A percentile compares a stretch with the other conserved stretches of the same genome.
Evolutionary conservation across 1,284 basidiomycete species (phyloP).

Genomic region (Boletus mariae): DNA sequence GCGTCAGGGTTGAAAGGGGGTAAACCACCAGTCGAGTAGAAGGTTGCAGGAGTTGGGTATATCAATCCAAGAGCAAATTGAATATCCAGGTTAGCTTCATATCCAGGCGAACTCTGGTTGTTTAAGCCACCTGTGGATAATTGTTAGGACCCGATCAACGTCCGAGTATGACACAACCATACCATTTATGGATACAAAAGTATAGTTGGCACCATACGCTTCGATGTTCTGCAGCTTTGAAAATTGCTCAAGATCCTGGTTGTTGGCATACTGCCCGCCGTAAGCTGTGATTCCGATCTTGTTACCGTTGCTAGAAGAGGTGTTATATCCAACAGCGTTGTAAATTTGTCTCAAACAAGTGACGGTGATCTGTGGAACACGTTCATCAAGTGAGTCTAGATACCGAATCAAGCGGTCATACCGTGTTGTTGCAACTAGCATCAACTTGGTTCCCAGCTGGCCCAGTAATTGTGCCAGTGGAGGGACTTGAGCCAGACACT

Average conservation of each 20-base stretch:
- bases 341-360: conserved; percentile 50
- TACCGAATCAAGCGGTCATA: conserved; percentile 30
- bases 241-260: conserved; percentile 51
- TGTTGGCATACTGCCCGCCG: conserved; percentile 52
- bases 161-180: not conserved
- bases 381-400: conserved; percentile 26
- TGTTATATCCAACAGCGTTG: conserved; percentile 44
- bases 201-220: conserved; percentile 31
- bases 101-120: conserved; percentile 58
- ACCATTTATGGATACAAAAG: conserved; percentile 49
- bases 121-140: conserved; percentile 49
- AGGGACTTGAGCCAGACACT: not conserved
- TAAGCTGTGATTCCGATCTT: conserved; percentile 57
- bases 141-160: not conserved
- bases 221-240: conserved; percentile 41
- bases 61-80: conserved; percentile 66
- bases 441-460: conserved; percentile 41
- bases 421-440: conserved; percentile 43
- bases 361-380: conserved; percentile 40
- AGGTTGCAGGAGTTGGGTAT: conserved; percentile 46
- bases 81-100: conserved; percentile 69
- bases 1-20: conserved; percentile 58
- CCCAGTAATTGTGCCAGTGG: conserved; percentile 23
- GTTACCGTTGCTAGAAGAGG: conserved; percentile 39
- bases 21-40: conserved; percentile 58